phyloP scores from a whole-genome alignment of 345 rosid genomes.

The Melaleuca alternifolia region DNA sequence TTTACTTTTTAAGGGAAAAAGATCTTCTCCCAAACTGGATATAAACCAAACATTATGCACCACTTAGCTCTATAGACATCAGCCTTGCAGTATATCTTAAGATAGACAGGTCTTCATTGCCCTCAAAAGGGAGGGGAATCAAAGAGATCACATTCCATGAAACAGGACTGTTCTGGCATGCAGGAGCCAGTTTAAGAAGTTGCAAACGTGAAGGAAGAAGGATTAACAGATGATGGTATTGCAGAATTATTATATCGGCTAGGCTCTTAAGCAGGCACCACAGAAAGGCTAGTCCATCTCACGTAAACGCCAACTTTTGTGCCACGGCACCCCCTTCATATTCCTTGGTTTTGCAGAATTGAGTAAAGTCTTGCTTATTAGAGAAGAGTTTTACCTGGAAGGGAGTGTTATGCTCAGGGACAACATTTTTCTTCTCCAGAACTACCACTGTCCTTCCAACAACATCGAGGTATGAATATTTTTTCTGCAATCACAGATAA shows the following conservation, averaged over 20 bases:
- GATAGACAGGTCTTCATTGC: neutral
- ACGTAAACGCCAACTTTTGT: neutral
- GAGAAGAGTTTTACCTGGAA: slow-evolving; percentile 60
- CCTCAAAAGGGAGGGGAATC: neutral
- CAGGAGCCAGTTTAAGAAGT: neutral
- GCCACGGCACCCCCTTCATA: neutral
- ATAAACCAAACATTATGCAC: neutral
- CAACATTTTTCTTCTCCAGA: slow-evolving; percentile 77
- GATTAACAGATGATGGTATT: neutral
- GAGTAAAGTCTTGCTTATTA: neutral
- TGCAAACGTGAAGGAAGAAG: neutral
- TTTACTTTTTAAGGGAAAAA: neutral
- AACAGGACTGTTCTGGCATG: neutral
- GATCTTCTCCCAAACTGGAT: neutral
- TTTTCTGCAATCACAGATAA: slow-evolving; percentile 42
- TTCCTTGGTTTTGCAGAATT: neutral
- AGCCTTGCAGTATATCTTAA: neutral
- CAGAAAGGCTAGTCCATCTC: neutral
- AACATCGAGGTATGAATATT: slow-evolving; percentile 92
- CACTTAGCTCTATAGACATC: neutral
- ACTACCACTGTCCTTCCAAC: slow-evolving; percentile 95
- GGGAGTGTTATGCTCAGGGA: slow-evolving; percentile 63
- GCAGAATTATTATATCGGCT: neutral
- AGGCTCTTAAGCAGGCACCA: neutral
- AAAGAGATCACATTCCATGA: neutral